These are phyloP conservation scores for Gardenia jasminoides DNA, from an alignment of 257 asterid species.

Conservation along the genomic window DNA sequence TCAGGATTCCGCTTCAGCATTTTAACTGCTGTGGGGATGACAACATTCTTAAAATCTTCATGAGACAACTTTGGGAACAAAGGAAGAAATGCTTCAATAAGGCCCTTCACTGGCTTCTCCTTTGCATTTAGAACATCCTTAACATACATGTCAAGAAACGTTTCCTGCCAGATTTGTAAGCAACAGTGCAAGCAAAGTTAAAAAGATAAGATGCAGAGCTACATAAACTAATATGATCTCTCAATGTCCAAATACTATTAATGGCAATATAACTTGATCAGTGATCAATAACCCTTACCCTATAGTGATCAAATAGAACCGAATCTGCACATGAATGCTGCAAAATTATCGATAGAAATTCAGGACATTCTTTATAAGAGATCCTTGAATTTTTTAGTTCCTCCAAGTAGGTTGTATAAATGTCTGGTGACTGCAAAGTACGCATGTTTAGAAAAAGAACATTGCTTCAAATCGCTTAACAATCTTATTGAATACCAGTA, in stretches of 20 bases:
- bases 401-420: constrained; percentile 64
- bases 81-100: constrained; percentile 81
- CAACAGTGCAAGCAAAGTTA: constrained; percentile 25
- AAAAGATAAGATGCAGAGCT: constrained; percentile 9
- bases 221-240: constrained; percentile 2
- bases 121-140: constrained; percentile 77
- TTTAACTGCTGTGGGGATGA: constrained; percentile 77
- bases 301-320: constrained; percentile 57
- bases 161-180: constrained; percentile 50
- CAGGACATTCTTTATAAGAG: constrained; percentile 69
- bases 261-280: background rate
- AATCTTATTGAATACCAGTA: constrained; percentile 15
- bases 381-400: constrained; percentile 73
- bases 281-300: constrained; percentile 42
- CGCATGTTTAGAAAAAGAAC: constrained; percentile 10
- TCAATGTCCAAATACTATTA: background rate
- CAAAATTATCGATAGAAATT: constrained; percentile 59
- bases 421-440: constrained; percentile 67
- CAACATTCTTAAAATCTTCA: constrained; percentile 71
- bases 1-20: constrained; percentile 99
- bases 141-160: constrained; percentile 75
- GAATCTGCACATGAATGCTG: constrained; percentile 54
- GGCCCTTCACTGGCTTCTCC: constrained; percentile 74
- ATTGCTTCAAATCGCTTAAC: constrained; percentile 4
- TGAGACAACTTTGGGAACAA: constrained; percentile 65